A percentile compares a stretch with the other conserved stretches of the same genome.
phyloP scores from a whole-genome alignment of 2,329 filamentous ascomycete genomes.

The Aureobasidium namibiae region DNA sequence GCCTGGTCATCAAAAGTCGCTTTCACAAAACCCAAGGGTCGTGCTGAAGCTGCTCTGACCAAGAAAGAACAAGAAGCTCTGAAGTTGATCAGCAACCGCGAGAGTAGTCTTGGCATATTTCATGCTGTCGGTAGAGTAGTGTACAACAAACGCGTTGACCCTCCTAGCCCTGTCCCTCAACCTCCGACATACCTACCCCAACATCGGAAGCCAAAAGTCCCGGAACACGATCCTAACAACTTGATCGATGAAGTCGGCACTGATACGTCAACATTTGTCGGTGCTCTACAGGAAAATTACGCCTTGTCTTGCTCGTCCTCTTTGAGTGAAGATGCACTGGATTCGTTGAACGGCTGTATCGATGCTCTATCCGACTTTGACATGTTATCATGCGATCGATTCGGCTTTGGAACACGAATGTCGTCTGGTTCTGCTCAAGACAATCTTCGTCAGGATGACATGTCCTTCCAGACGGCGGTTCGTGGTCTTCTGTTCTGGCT shows the following conservation, averaged over 20 bases:
- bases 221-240: constrained; percentile 48
- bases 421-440: constrained; percentile 52
- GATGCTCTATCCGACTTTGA: constrained; percentile 83
- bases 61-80: constrained; percentile 71
- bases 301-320: constrained; percentile 67
- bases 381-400: constrained; percentile 67
- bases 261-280: constrained; percentile 82
- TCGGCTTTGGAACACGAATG: constrained; percentile 49
- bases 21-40: constrained; percentile 58
- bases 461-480: constrained; percentile 84
- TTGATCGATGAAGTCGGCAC: constrained; percentile 92
- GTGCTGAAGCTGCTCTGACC: constrained; percentile 56
- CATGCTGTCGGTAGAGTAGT: constrained; percentile 93
- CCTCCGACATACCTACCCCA: constrained; percentile 41
- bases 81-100: constrained; percentile 73
- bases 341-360: constrained; percentile 77
- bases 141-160: constrained; percentile 80
- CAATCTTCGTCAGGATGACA: constrained; percentile 80
- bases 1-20: constrained; percentile 68
- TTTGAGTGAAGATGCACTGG: constrained; percentile 55
- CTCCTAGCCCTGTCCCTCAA: constrained; percentile 32
- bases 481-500: constrained; percentile 78
- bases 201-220: constrained; percentile 33
- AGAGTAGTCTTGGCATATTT: constrained; percentile 87
- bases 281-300: constrained; percentile 91